phyloP scores from a whole-genome alignment of 1,139 yeast genomes.

The Kodamaea sp. region DNA sequence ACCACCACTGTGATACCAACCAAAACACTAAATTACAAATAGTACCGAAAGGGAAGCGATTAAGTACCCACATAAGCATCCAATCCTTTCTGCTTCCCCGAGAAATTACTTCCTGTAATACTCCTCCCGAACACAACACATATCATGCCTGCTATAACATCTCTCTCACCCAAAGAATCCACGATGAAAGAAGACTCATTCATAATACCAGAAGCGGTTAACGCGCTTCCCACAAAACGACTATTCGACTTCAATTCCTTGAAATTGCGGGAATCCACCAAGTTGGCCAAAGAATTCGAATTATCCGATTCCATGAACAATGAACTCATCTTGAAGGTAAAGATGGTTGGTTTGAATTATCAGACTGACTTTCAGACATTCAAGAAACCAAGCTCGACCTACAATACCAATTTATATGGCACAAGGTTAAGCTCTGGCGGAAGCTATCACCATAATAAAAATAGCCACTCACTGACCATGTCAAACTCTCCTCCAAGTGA shows the following conservation, averaged over 20 bases:
- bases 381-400: slow-evolving; percentile 7
- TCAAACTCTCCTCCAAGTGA: neutral
- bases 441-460: slow-evolving; percentile 1
- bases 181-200: slow-evolving; percentile 1
- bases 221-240: slow-evolving; percentile 31
- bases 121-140: neutral
- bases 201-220: slow-evolving; percentile 9
- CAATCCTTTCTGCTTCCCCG: too few relatives aligned
- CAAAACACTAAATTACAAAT: too few relatives aligned
- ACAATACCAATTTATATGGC: slow-evolving; percentile 4
- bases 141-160: neutral
- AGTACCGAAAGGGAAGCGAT: too few relatives aligned
- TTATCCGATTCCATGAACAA: slow-evolving; percentile 15
- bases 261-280: slow-evolving; percentile 30
- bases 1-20: too few relatives aligned
- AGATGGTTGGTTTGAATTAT: slow-evolving; percentile 32
- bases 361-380: slow-evolving; percentile 25
- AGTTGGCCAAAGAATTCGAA: slow-evolving; percentile 30
- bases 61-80: too few relatives aligned
- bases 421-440: slow-evolving; percentile 2
- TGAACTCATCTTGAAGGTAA: slow-evolving; percentile 32
- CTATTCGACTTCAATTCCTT: slow-evolving; percentile 24
- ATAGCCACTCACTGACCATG: neutral
- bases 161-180: neutral
- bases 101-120: too few relatives aligned